A percentile compares a stretch with the other conserved stretches of the same genome.
Evolutionary conservation across 805 yeast genomes (phyloP).

Genomic region (Saccharomycopsis synnaedendra): DNA sequence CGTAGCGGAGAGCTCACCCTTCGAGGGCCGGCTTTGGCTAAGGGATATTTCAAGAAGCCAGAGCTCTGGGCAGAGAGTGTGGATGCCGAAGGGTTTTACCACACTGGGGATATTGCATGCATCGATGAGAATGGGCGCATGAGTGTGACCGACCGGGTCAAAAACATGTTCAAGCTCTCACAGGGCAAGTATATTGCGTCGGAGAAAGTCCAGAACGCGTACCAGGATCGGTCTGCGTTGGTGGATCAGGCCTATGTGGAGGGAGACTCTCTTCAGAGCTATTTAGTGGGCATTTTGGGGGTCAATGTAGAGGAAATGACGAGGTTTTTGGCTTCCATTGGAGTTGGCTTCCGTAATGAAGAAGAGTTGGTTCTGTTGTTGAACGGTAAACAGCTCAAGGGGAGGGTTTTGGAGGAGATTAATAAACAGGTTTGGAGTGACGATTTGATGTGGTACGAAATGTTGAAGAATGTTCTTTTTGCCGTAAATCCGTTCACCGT

Average conservation of each 20-base stretch:
- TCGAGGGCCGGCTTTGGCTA: slow-evolving; percentile 54
- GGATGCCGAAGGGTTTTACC: slow-evolving; percentile 40
- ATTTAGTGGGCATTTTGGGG: slow-evolving; percentile 5
- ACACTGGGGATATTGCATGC: slow-evolving; percentile 45
- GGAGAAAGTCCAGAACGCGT: slow-evolving; percentile 32
- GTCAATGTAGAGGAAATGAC: slow-evolving; percentile 19
- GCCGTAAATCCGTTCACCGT: slow-evolving; percentile 41
- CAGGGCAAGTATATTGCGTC: slow-evolving; percentile 31
- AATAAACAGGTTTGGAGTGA: slow-evolving; percentile 15
- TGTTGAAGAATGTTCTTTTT: slow-evolving; percentile 33
- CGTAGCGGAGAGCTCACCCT: slow-evolving; percentile 51
- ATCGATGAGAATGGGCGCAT: slow-evolving; percentile 33
- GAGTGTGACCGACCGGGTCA: slow-evolving; percentile 42
- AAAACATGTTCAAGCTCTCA: slow-evolving; percentile 31
- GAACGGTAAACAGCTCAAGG: slow-evolving; percentile 24
- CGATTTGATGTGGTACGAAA: slow-evolving; percentile 38
- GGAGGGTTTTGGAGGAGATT: slow-evolving; percentile 27
- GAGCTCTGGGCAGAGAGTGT: slow-evolving; percentile 35
- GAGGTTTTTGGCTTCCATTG: background rate
- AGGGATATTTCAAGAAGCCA: slow-evolving; percentile 41
- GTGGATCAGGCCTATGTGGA: slow-evolving; percentile 1
- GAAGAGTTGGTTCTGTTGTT: slow-evolving; percentile 3
- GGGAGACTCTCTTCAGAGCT: background rate
- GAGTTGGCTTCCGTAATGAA: background rate
- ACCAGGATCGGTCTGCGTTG: slow-evolving; percentile 25